Conservation (phyloP, 129 eudicot species). For the Artemisia annua region DNA sequence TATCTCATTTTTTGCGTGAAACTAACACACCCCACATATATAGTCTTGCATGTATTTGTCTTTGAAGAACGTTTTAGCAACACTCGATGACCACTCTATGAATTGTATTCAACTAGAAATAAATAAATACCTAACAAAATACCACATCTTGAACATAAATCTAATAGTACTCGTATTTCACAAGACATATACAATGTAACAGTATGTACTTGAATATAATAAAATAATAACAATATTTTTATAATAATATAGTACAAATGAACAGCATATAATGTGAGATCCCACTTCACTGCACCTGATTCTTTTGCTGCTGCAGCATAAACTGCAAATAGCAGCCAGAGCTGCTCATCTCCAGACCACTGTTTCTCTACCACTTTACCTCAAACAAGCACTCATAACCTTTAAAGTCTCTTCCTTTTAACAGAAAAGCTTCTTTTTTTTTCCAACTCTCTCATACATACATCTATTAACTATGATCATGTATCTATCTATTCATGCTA, state of each 20-base stretch:
- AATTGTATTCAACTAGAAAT: no score
- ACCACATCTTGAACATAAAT: no score
- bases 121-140: no score
- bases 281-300: slow-evolving; percentile 18
- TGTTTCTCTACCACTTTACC: slow-evolving; percentile 35
- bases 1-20: no score
- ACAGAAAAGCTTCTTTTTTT: slow-evolving; percentile 32
- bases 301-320: slow-evolving; percentile 21
- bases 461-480: neutral
- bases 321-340: slow-evolving; percentile 42
- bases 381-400: slow-evolving; percentile 32
- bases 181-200: no score
- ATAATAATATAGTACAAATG: slow-evolving; percentile 12
- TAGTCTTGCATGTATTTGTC: no score
- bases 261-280: slow-evolving; percentile 29
- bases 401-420: slow-evolving; percentile 27
- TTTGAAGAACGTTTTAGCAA: no score
- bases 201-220: no score
- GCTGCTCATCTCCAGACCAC: slow-evolving; percentile 39
- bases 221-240: no score
- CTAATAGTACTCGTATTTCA: no score
- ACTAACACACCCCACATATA: no score
- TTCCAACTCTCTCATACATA: slow-evolving; percentile 11
- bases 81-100: no score
- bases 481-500: slow-evolving; percentile 2